A percentile compares a stretch with the other conserved stretches of the same genome.
phyloP scores from a whole-genome alignment of 2,329 filamentous ascomycete species.

The Paramyrothecium sp. region DNA sequence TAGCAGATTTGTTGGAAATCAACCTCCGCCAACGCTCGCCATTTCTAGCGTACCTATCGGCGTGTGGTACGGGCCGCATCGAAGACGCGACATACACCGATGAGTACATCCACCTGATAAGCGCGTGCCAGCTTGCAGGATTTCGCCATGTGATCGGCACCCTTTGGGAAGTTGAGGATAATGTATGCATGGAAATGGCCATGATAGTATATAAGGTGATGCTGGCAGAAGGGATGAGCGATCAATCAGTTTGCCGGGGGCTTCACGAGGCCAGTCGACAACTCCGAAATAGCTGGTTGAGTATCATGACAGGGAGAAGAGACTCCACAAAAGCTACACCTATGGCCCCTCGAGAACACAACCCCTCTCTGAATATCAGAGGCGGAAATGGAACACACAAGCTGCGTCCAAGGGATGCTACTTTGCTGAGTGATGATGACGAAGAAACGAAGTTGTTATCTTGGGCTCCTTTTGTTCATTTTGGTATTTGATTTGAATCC shows the following conservation, averaged over 20 bases:
- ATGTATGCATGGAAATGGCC: conserved; percentile 26
- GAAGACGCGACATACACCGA: not conserved
- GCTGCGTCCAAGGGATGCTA: too few species aligned
- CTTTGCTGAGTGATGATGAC: too few species aligned
- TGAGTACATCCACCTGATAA: conserved; percentile 6
- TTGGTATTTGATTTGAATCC: too few species aligned
- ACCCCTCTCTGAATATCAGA: too few species aligned
- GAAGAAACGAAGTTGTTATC: too few species aligned
- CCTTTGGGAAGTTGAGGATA: conserved; percentile 35
- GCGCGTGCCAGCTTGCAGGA: conserved; percentile 34
- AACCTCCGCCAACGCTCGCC: too few species aligned
- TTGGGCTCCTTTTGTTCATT: too few species aligned
- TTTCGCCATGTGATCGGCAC: conserved; percentile 40
- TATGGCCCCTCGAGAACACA: too few species aligned
- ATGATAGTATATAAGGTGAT: conserved; percentile 20
- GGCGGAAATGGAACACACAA: too few species aligned
- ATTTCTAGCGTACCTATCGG: not conserved
- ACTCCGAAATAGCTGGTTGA: not conserved
- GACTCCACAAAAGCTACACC: too few species aligned
- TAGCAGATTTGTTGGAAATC: too few species aligned
- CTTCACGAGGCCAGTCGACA: conserved; percentile 5
- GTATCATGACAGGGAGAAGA: too few species aligned
- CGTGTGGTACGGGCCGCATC: not conserved
- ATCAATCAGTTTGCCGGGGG: conserved; percentile 4
- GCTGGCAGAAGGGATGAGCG: conserved; percentile 1